Evolutionary conservation across 108 stramenopile genomes (phyloP).

Genomic region (Skeletonema potamos): DNA sequence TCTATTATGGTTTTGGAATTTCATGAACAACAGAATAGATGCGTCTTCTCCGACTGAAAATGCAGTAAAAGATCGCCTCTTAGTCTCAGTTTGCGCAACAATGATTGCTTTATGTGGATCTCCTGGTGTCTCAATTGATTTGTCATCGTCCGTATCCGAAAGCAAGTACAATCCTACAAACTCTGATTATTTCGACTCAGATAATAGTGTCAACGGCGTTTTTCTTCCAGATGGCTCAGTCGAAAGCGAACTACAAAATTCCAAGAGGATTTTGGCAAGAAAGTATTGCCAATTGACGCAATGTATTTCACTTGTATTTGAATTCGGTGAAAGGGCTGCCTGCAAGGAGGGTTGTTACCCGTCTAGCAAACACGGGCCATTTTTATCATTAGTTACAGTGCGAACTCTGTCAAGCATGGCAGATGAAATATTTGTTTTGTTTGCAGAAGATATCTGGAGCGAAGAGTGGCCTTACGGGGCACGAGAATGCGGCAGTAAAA

Average conservation of each 20-base stretch:
- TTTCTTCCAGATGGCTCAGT: conserved; percentile 32
- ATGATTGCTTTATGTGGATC: conserved; percentile 74
- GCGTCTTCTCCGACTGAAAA: conserved; percentile 20
- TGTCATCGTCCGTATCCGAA: neutral
- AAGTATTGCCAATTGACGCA: conserved; percentile 70
- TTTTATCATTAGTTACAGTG: conserved; percentile 63
- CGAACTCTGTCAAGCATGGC: conserved; percentile 69
- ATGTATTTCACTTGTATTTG: conserved; percentile 57
- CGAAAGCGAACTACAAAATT: conserved; percentile 5
- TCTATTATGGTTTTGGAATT: conserved; percentile 67
- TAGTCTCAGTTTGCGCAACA: conserved; percentile 53
- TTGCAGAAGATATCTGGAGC: conserved; percentile 55
- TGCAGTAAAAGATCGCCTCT: conserved; percentile 36
- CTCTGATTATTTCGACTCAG: conserved; percentile 74
- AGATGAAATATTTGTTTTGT: conserved; percentile 58
- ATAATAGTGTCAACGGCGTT: conserved; percentile 63
- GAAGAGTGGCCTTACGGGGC: conserved; percentile 64
- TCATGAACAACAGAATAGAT: conserved; percentile 30
- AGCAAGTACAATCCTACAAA: conserved; percentile 7
- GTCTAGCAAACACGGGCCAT: conserved; percentile 48
- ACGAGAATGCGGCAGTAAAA: conserved; percentile 43
- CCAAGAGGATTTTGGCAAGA: conserved; percentile 42
- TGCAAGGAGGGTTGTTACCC: conserved; percentile 32
- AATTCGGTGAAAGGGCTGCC: conserved; percentile 34
- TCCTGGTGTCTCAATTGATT: conserved; percentile 27